Evolutionary conservation across 345 rosid genomes (phyloP).

Genomic region (Sisymbrium altissimum): DNA sequence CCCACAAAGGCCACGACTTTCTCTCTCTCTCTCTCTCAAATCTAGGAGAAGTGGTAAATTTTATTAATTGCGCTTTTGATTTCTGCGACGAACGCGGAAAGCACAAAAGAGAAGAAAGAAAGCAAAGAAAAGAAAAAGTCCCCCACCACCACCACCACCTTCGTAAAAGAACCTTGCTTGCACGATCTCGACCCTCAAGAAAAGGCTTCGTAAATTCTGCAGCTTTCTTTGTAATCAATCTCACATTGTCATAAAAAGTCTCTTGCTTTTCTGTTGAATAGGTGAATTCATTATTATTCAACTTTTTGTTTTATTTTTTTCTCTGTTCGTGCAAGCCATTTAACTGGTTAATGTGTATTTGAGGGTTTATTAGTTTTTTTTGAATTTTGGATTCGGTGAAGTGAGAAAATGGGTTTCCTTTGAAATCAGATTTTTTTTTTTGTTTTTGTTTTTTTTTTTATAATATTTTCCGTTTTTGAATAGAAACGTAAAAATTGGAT

Average conservation of each 20-base stretch:
- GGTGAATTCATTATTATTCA: not conserved
- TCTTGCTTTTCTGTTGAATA: not conserved
- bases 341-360: not conserved
- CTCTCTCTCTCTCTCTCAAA: constrained; percentile 12
- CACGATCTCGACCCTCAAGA: constrained; percentile 34
- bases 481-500: constrained; percentile 28
- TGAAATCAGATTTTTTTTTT: not conserved
- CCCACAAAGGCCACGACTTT: not conserved
- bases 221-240: constrained; percentile 9
- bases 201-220: constrained; percentile 20
- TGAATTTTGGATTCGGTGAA: too few relatives aligned
- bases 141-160: too few relatives aligned
- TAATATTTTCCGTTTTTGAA: not conserved
- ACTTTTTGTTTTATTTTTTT: not conserved
- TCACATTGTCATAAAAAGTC: not conserved
- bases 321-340: constrained; percentile 7
- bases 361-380: not conserved
- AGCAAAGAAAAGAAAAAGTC: constrained; percentile 6
- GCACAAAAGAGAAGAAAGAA: constrained; percentile 18
- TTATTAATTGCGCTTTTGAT: constrained; percentile 19
- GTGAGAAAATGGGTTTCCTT: constrained; percentile 13
- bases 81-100: constrained; percentile 30
- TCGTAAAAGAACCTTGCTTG: constrained; percentile 1
- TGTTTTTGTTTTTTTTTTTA: too few relatives aligned
- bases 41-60: constrained; percentile 4